Evolutionary conservation across 1,284 basidiomycete genomes (phyloP), one percentile per base, ranked within the genome.

Genomic region (Ceratobasidium sp.): DNA sequence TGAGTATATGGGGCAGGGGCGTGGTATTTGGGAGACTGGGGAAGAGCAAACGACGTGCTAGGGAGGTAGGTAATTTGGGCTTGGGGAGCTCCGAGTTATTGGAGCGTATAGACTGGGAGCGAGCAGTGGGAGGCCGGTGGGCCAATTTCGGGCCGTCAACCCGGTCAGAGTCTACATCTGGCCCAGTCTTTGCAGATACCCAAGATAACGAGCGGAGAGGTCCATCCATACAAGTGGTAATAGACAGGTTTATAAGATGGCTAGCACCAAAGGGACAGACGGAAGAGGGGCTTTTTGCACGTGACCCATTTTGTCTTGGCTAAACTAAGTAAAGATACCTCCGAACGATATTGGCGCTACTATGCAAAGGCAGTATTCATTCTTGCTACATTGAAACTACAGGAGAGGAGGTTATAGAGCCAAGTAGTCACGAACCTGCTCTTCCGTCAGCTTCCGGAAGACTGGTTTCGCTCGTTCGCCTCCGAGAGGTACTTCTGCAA

Each of bases 361-460:
- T 56, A 44, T 49, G 28, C 23, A 21, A 44, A 59, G 18, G 18
- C 30, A 38, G 14, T 12, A 40, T 69, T 69, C 48, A 69, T 58
- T 58, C 54, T 33, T 58, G 54, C 28, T 59, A 69, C 51, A 69
- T 58, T 59, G 25, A 48, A 46, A 28, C 12, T 48, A 36, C 18
- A 58, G 42, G n/a, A 30, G 40, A 14, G 44, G 30, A 48, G 11
- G 54, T 54, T 89, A 93, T 82, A 93, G 82, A 63, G 92, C 88
- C 79, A 97, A 83, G 83, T 96, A 98, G 83, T 98, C 95, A 77
- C 89, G 88, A 73, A 98, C 93, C 83, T 98, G 96, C 81, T 95
- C 92, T 83, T 97, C 95, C 25, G 88, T 90, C 78, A 98, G 82
- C 82, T 96, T 97, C 79, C 96, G 86, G 84, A 98, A 98, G 16